Base-by-base conservation (phyloP, 257 asterid species). In the Mentha longifolia region DNA sequence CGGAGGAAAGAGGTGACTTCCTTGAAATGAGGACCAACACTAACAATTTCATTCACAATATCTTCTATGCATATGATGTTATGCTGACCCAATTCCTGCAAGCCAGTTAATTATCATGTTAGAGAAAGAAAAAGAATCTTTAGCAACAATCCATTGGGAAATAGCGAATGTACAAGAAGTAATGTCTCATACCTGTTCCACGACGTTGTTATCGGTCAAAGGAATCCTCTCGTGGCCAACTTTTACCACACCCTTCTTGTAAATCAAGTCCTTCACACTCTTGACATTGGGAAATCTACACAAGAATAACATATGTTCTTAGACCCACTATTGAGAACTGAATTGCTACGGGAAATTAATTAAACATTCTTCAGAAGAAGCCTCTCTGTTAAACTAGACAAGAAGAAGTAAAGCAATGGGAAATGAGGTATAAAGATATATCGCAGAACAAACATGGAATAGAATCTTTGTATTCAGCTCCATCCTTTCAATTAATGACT, bases 211-310 rank as follows among this genome's bases (percentile, higher is more conserved):
- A 83, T 92, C 95, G 7, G 95, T 94, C 52, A 94, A 78, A 55
- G 98, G 97, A 77, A 84, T 71, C 76, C 85, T 87, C 73, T 94
- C 75, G 65, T 72, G 80, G 74, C 73, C 86, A 78, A 89, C 49
- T 79, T 83, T 94, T 9, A 82, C 85, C n/a, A 88, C 83, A 76
- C 96, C 97, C 73, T 91, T 94, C 84, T 91, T 94, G 91, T 80
- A 91, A 71, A 94, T 86, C 82, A 94, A 83, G 79, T 94, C 98
- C 86, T 82, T 89, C 77, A 91, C 93, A 70, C 89, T 89, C 90
- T 87, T 94, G 59, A 85, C 71, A 81, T 79, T 89, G 46, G 98
- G 98, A 82, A 85, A 94, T 19, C 98, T 93, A 73, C 62, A 80
- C 25, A 63, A 76, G 65, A 35, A 68, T 5, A 19, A 35, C 51